phyloP scores from a whole-genome alignment of 352 stramenopile species.

The Globisporangium nagaii region DNA sequence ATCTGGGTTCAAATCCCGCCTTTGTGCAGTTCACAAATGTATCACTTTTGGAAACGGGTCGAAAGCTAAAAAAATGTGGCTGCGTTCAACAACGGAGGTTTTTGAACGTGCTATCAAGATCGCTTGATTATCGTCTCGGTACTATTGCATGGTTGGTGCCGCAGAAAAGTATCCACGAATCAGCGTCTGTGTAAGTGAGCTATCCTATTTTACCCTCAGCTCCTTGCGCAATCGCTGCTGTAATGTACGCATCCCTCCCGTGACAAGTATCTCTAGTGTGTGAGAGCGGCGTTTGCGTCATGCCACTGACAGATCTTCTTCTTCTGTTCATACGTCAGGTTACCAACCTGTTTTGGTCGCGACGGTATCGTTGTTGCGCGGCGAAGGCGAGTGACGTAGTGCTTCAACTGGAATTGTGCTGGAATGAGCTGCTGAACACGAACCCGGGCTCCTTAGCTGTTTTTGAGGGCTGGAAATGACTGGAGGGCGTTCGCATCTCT shows the following conservation, averaged over 20 bases:
- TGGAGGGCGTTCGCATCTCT: background rate
- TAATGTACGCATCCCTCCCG: background rate
- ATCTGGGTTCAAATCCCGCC: constrained; percentile 1
- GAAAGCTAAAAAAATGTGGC: background rate
- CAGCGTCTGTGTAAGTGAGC: background rate
- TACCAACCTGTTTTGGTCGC: background rate
- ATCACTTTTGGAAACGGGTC: background rate
- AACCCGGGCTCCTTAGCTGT: background rate
- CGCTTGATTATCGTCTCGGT: background rate
- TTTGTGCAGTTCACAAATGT: constrained; percentile 4
- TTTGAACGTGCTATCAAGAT: background rate
- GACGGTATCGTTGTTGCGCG: background rate
- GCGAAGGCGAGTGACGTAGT: background rate
- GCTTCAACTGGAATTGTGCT: background rate
- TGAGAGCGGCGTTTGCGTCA: background rate
- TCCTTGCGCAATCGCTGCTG: background rate
- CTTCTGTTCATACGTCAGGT: background rate
- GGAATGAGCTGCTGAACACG: background rate
- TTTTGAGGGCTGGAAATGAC: background rate
- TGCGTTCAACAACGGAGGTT: background rate
- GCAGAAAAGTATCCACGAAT: background rate
- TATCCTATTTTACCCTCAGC: background rate
- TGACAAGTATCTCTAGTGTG: background rate
- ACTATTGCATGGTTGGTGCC: background rate
- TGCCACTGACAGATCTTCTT: background rate